phyloP scores from a whole-genome alignment of 2,329 filamentous ascomycete species.

The Arthrinium phaeospermum region DNA sequence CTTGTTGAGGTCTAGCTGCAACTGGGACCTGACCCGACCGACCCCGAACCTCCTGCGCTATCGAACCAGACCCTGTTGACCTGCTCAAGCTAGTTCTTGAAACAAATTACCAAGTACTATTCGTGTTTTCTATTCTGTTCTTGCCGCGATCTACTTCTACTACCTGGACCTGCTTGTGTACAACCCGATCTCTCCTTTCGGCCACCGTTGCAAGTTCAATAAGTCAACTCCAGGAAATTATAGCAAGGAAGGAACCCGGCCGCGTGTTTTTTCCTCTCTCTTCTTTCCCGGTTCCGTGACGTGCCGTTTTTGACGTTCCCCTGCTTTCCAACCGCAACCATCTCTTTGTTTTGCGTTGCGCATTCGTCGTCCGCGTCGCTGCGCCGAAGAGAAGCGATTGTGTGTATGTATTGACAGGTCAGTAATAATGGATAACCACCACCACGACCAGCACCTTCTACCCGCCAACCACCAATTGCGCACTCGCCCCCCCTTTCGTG shows the following conservation, averaged over 20 bases:
- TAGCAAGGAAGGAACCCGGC: neutral
- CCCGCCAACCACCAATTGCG: slow-evolving; percentile 6
- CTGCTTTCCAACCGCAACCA: slow-evolving; percentile 1
- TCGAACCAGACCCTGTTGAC: slow-evolving; percentile 8
- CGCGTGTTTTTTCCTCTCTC: neutral
- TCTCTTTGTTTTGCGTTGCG: neutral
- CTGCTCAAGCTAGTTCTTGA: slow-evolving; percentile 14
- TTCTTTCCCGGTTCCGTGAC: neutral
- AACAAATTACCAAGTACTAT: neutral
- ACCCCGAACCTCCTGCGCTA: slow-evolving; percentile 8
- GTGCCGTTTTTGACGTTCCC: neutral
- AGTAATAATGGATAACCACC: slow-evolving; percentile 17
- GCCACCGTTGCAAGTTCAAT: slow-evolving; percentile 13
- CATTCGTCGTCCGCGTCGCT: neutral
- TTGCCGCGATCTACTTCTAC: neutral
- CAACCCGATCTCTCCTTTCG: slow-evolving; percentile 3
- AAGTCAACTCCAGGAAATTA: slow-evolving; percentile 4
- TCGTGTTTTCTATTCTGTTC: slow-evolving; percentile 6
- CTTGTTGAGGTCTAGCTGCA: neutral
- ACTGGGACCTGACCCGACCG: neutral
- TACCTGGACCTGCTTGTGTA: neutral
- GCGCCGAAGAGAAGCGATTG: neutral
- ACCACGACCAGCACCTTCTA: neutral
- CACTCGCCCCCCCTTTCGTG: neutral
- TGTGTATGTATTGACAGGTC: slow-evolving; percentile 3